Base-by-base conservation (phyloP, 306 rosid species). In the Acacia acuminata region DNA sequence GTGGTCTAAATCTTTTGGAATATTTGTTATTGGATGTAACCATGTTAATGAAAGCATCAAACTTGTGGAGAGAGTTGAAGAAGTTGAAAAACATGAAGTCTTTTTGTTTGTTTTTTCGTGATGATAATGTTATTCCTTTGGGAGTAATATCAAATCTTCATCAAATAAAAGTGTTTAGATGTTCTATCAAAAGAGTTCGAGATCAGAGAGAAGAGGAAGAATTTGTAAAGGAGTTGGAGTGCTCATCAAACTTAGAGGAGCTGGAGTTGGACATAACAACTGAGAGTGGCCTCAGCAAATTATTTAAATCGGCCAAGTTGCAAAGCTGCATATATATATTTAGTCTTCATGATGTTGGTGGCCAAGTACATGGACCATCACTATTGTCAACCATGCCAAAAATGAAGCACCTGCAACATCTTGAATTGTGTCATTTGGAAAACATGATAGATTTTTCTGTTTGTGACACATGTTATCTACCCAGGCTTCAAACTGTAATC, bases 331-430 rank as follows among this genome's bases (percentile, higher is more conserved):
- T 24, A 24, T 20, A 16, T 8, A 1, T 30, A 14, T 1, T 58
- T 58, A 0, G 9, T 0, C 14, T 58, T 45, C 2, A 0, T 4
- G 0, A 3, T 43, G 4, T 43, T 43, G 50, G 0, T 0, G 4
- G 0, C 4, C 50, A 45, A 45, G 15, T 45, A 2, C 0, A 45
- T 3, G 2, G 8, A 5, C 65, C 65, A 58, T 58, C 11, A 22
- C 9, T 58, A 58, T 5, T 58, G 14, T 3, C 24, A 58, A 20
- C 65, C 24, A 58, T 58, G 65, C 22, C 12, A 58, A 58, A 58
- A 61, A 24, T 24, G 36, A 61, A 25, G 5, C 30, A 58, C 30
- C 4, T 58, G 27, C 50, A 45, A 0, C 16, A 2, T 45, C 15
- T 45, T 45, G 15, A 10, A 0, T 45, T 45, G 0, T 0, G 1